phyloP scores from a whole-genome alignment of 148 eudicot genomes.

The Fagopyrum homotropicum region DNA sequence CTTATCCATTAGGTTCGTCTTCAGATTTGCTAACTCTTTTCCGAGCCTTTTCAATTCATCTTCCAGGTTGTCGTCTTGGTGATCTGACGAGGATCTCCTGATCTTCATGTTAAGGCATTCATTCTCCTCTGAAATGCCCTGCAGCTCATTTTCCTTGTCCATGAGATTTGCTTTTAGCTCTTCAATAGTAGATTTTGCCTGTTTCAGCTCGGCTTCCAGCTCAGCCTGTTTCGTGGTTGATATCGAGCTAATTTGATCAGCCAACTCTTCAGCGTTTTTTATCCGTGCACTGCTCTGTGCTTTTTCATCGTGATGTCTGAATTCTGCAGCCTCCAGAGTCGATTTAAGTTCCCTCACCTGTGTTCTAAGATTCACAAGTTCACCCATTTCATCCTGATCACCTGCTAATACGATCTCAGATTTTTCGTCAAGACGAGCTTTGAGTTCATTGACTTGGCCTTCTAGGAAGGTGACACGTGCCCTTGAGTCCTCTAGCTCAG shows the following conservation, averaged over 20 bases:
- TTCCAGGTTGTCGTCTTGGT: slow-evolving; percentile 39
- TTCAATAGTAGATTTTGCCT: slow-evolving; percentile 42
- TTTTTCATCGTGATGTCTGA: slow-evolving; percentile 49
- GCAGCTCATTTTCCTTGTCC: slow-evolving; percentile 89
- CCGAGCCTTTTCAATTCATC: slow-evolving; percentile 27
- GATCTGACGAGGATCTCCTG: slow-evolving; percentile 22
- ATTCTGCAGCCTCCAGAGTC: slow-evolving; percentile 51
- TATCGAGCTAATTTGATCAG: slow-evolving; percentile 30
- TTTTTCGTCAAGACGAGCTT: slow-evolving; percentile 17
- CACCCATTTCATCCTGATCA: slow-evolving; percentile 17
- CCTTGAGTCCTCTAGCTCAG: slow-evolving; percentile 56
- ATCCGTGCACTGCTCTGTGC: slow-evolving; percentile 29
- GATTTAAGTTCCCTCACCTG: slow-evolving; percentile 44
- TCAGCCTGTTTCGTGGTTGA: slow-evolving; percentile 51
- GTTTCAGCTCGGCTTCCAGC: slow-evolving; percentile 42
- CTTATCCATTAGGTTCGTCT: slow-evolving; percentile 47
- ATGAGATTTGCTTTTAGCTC: slow-evolving; percentile 64
- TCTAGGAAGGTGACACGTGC: slow-evolving; percentile 49
- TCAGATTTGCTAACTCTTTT: slow-evolving; percentile 33
- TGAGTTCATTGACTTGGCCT: slow-evolving; percentile 40
- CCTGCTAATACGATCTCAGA: background rate
- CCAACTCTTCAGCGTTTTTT: slow-evolving; percentile 30
- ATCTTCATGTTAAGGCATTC: slow-evolving; percentile 41
- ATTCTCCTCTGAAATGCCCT: slow-evolving; percentile 64
- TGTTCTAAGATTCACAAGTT: slow-evolving; percentile 32